phyloP scores from a whole-genome alignment of 2,329 filamentous ascomycete genomes.

The Nannizzia gypsea region DNA sequence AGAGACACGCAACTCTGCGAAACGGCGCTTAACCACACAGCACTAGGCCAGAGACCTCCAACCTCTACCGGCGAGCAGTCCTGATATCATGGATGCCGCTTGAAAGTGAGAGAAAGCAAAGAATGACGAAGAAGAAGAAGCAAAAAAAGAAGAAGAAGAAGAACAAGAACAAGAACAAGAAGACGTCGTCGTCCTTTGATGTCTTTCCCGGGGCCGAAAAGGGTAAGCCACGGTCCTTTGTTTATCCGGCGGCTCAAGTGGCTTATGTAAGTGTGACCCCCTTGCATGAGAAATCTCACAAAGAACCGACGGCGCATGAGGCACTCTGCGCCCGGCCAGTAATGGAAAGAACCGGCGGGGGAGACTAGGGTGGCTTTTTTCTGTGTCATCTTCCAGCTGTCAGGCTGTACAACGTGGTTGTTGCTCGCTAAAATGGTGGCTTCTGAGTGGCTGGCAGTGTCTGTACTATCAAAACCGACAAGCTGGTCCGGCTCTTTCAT shows the following conservation, averaged over 20 bases:
- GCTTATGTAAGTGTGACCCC: background rate
- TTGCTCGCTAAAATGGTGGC: no score
- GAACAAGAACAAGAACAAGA: background rate
- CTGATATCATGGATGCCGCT: background rate
- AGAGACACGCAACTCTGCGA: no score
- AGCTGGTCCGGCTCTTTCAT: background rate
- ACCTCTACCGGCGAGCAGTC: no score
- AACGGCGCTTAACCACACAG: no score
- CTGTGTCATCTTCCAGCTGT: background rate
- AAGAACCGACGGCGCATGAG: background rate
- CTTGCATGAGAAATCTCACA: background rate
- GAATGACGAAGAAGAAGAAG: background rate
- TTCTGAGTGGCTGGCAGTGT: background rate
- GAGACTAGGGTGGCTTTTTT: background rate
- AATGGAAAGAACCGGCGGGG: background rate
- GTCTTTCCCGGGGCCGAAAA: background rate
- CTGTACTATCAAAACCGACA: background rate
- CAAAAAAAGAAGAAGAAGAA: background rate
- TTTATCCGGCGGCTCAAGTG: background rate
- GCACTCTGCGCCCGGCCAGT: background rate
- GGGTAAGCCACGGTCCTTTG: background rate
- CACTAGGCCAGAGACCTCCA: no score
- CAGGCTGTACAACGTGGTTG: background rate
- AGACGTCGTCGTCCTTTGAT: background rate
- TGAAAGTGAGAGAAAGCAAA: background rate